Evolutionary conservation across 2,329 filamentous ascomycete genomes (phyloP).

Genomic region (Cladosporium sp.): DNA sequence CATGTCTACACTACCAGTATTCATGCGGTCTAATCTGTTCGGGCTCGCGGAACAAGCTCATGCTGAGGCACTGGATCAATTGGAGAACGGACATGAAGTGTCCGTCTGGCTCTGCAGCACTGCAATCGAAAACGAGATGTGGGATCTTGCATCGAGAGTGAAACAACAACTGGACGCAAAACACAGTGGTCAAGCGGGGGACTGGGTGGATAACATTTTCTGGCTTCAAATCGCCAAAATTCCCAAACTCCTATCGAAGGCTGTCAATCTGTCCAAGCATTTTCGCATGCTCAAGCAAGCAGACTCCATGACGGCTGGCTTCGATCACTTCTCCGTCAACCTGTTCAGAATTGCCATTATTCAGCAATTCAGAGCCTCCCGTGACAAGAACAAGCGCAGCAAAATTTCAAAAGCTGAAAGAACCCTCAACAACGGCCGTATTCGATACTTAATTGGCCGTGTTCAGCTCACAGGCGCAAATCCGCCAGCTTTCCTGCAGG

Average conservation of each 20-base stretch:
- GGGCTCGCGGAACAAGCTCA: constrained; percentile 26
- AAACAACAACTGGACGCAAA: constrained; percentile 22
- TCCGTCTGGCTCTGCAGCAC: constrained; percentile 26
- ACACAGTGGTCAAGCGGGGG: neutral
- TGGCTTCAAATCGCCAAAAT: constrained; percentile 28
- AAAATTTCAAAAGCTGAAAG: neutral
- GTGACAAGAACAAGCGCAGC: neutral
- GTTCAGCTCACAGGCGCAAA: constrained; percentile 18
- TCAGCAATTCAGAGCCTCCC: constrained; percentile 20
- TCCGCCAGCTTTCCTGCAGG: constrained; percentile 20
- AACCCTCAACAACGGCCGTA: constrained; percentile 16
- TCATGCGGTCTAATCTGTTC: constrained; percentile 23
- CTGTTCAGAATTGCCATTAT: constrained; percentile 25
- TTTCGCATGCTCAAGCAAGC: constrained; percentile 14
- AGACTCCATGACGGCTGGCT: constrained; percentile 8
- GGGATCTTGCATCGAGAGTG: constrained; percentile 24
- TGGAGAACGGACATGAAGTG: constrained; percentile 28
- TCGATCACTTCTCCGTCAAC: constrained; percentile 18
- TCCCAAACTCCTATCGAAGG: constrained; percentile 24
- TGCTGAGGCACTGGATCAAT: constrained; percentile 30
- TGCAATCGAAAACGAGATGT: constrained; percentile 22
- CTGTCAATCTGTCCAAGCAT: constrained; percentile 20
- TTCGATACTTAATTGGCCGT: constrained; percentile 21
- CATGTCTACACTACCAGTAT: constrained; percentile 23
- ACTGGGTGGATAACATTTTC: constrained; percentile 23